Percentiles rank a stretch among this genome's conserved stretches.
Evolutionary conservation across 768 basidiomycete genomes (phyloP).

Genomic region (Trametes cubensis): DNA sequence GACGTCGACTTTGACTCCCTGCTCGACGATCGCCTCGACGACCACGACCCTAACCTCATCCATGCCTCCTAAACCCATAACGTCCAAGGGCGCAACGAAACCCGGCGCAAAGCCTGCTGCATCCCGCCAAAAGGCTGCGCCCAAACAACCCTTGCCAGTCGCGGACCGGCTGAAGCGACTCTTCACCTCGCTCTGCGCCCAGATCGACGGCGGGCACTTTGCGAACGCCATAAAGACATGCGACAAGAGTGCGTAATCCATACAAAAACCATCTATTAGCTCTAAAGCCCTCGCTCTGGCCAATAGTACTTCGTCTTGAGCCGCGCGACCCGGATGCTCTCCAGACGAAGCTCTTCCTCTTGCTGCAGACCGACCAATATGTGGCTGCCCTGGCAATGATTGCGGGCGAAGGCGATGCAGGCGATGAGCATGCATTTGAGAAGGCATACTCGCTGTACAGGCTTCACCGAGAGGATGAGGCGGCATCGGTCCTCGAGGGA

Average conservation of each 20-base stretch:
- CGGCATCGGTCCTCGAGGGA: slow-evolving; percentile 51
- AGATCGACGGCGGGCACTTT: slow-evolving; percentile 89
- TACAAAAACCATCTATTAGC: slow-evolving; percentile 27
- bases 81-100: neutral
- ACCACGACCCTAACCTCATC: neutral
- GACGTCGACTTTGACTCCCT: no score
- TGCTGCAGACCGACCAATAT: slow-evolving; percentile 87
- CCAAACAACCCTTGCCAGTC: slow-evolving; percentile 36
- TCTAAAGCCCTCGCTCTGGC: neutral
- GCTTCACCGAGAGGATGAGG: slow-evolving; percentile 74
- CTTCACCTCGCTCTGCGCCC: slow-evolving; percentile 80
- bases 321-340: slow-evolving; percentile 71
- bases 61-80: slow-evolving; percentile 15
- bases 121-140: slow-evolving; percentile 15
- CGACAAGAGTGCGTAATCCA: slow-evolving; percentile 72
- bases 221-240: slow-evolving; percentile 87
- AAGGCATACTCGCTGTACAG: slow-evolving; percentile 84
- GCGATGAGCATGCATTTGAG: slow-evolving; percentile 54
- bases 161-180: slow-evolving; percentile 53
- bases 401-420: neutral
- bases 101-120: neutral
- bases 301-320: slow-evolving; percentile 68
- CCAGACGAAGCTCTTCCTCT: slow-evolving; percentile 84
- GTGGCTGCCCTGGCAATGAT: slow-evolving; percentile 60
- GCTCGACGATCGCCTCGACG: neutral